Evolutionary conservation across 2,329 filamentous ascomycete genomes (phyloP), one percentile per base, ranked within the genome.

Genomic region (Monilinia fructigena): DNA sequence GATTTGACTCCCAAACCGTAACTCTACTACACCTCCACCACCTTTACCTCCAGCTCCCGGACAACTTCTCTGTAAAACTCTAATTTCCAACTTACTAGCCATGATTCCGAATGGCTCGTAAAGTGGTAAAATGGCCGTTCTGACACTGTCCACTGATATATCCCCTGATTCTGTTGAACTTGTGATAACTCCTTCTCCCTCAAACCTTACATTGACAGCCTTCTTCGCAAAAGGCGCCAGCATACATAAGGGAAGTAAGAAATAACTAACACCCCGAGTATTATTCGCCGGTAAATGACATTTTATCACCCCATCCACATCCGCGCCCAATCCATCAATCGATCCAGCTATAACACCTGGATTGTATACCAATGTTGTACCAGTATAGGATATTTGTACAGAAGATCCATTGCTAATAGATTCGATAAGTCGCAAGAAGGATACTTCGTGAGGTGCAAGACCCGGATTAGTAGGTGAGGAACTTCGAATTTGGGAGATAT

Each of bases 361-460:
- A 71, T 91, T 90, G 80, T 96, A 99, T 48, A 93, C 89, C 66
- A 99, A 86, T 1, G 92, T 93, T 0, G 95, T 98, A 76, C 95
- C 95, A 1, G 93, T 97, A 80, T 96, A 95, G 14, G 93, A 97
- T 73, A 99, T 97, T 75, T 97, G 93, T 80, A 98, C 92, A 66
- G 90, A 88, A 67, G 91, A 91, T 79, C 95, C 95, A 82, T 99
- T 99, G 75, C 95, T 99, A 74, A 99, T 85, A 72, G 92, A 86
- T 78, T 98, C 95, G 75, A 99, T 88, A 23, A 99, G 90, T 66
- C 95, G 93, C 42, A 99, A 85, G 78, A 99, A 94, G 56, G 95
- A 98, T 74, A 98, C 89, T 80, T 99, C 95, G 81, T 97, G 90
- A 59, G 92, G 89, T 64, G 92, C 89, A 65, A 99, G 90, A 74